These are phyloP conservation scores for Lachnellula arida DNA, from an alignment of 2,329 filamentous ascomycete species.

Conservation along the genomic window DNA sequence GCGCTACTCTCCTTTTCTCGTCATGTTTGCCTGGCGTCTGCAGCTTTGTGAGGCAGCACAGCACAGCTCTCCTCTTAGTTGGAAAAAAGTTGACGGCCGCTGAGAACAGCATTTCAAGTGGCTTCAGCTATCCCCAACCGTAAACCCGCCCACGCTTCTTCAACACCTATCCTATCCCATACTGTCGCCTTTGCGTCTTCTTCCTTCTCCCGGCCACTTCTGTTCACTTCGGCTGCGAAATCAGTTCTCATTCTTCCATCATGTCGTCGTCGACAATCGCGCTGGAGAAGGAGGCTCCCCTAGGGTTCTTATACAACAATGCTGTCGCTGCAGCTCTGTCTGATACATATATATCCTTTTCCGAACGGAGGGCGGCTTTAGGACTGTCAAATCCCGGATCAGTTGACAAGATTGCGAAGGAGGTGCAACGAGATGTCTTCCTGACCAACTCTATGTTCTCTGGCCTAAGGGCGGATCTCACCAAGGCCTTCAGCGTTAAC, in stretches of 20 bases:
- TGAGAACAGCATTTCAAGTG: conserved; percentile 3
- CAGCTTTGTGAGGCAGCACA: neutral
- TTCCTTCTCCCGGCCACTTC: conserved; percentile 1
- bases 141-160: too few relatives aligned
- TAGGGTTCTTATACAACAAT: conserved; percentile 69
- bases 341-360: conserved; percentile 77
- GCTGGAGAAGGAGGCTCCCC: conserved; percentile 42
- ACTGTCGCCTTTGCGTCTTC: neutral
- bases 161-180: too few relatives aligned
- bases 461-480: conserved; percentile 91
- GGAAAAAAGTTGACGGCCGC: conserved; percentile 13
- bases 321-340: conserved; percentile 63
- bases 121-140: too few relatives aligned
- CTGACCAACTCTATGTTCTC: conserved; percentile 96
- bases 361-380: conserved; percentile 79
- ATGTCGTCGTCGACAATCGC: conserved; percentile 28
- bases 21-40: neutral
- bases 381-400: conserved; percentile 90
- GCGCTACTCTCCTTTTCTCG: neutral
- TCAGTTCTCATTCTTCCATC: neutral
- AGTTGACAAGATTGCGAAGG: conserved; percentile 81
- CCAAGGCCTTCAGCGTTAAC: conserved; percentile 89
- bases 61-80: conserved; percentile 8
- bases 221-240: neutral
- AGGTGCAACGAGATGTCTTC: conserved; percentile 94